Base-by-base conservation (phyloP, 192 early-diverging fungal genomes). In the Coemansia sp. region DNA sequence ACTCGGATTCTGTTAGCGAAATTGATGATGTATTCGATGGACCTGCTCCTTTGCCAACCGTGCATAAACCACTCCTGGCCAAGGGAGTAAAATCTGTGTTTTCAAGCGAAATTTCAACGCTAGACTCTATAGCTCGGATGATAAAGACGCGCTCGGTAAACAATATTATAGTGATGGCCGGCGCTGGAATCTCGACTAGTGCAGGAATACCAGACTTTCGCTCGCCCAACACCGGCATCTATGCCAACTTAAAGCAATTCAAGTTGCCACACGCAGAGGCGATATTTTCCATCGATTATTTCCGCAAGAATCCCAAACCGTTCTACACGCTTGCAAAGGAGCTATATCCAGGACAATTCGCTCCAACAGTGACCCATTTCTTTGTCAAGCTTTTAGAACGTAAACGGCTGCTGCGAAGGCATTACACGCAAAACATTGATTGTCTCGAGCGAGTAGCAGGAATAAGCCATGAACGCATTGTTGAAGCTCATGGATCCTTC, bases 371-470 rank as follows among this genome's bases (percentile, higher is more conserved):
- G 50, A 87, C 86, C 7, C 96, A 98, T 62, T 92, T 94, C 59
- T 94, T 98, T 61, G 82, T 98, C 36, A 82, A 81, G 11, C 81
- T 95, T 36, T 66, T 98, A 29, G 84, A 81, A 17, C 70, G 91
- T 29, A 87, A 89, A 57, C 81, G 86, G 0, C 17, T 92, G 27
- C 82, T 98, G 14, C 78, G 89, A 27, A 78, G 94, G 28, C 88
- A 90, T 56, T 97, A 92, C 71, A 98, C 95, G 22, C 97, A 98
- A 71, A 99, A 99, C 67, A 96, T 99, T 59, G 97, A 99, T 79
- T 93, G 89, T 10, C 74, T 99, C 15, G 97, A 99, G 75, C 86
- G 92, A 10, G 62, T 90, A 1, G 89, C 95, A 9, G 94, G 94
- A 8, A 64, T 98, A 7, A 73, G 76, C 15, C 75, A 82, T 19